Conservation (phyloP, 495 filamentous ascomycete species). For the Penicillium robsamsonii region DNA sequence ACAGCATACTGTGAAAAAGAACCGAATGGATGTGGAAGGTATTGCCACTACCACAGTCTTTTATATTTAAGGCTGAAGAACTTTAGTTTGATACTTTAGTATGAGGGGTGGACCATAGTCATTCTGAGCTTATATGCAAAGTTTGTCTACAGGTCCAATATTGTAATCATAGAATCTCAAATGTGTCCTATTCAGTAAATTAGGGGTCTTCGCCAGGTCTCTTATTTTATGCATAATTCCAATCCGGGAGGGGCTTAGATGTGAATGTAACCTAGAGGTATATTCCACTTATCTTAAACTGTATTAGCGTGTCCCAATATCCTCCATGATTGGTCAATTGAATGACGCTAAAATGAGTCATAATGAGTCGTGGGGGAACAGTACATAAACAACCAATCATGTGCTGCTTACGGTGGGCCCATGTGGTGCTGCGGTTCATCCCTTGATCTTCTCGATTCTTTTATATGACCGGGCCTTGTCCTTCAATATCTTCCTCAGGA, state of each 20-base stretch:
- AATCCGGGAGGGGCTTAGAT: background rate
- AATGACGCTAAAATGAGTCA: conserved; percentile 34
- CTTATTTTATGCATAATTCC: background rate
- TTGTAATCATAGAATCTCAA: no score
- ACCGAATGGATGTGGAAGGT: no score
- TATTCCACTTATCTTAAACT: background rate
- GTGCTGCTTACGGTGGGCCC: background rate
- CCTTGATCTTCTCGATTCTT: background rate
- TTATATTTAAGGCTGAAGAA: no score
- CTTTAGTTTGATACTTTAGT: no score
- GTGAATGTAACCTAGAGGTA: no score
- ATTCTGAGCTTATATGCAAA: no score
- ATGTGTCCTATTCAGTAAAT: no score
- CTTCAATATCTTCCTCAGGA: conserved; percentile 28
- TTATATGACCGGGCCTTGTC: conserved; percentile 12
- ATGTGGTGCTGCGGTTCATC: conserved; percentile 9
- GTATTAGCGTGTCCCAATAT: background rate
- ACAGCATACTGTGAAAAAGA: no score
- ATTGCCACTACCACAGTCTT: no score
- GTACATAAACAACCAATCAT: conserved; percentile 17
- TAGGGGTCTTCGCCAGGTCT: no score
- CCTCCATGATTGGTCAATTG: conserved; percentile 12
- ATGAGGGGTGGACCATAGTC: no score
- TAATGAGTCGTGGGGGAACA: conserved; percentile 22
- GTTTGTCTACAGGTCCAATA: no score